Evolutionary conservation across 257 asterid species (phyloP).

Genomic region (Lantana camara): DNA sequence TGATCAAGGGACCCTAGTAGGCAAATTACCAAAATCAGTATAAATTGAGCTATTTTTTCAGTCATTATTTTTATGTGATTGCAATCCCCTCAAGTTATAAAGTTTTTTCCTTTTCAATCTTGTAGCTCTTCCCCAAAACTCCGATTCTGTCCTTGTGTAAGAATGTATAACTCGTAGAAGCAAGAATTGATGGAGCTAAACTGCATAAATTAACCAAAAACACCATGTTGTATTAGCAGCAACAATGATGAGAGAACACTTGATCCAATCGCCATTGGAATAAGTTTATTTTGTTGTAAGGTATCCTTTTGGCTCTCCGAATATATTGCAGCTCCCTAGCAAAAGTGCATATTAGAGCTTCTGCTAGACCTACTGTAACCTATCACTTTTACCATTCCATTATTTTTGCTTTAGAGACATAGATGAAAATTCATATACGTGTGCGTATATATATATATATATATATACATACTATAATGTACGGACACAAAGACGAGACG

Average conservation of each 20-base stretch:
- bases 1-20: conserved; percentile 22
- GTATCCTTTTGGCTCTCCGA: neutral
- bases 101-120: too few relatives aligned
- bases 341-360: conserved; percentile 34
- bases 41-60: too few relatives aligned
- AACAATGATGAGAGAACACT: conserved; percentile 33
- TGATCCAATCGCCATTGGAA: conserved; percentile 16
- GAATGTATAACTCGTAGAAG: too few relatives aligned
- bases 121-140: too few relatives aligned
- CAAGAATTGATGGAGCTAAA: neutral
- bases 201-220: conserved; percentile 36
- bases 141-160: too few relatives aligned
- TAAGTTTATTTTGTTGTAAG: conserved; percentile 9
- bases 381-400: conserved; percentile 21
- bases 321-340: conserved; percentile 25
- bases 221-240: conserved; percentile 25
- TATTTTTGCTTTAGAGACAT: conserved; percentile 17
- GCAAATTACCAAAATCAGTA: too few relatives aligned
- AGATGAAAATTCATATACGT: neutral
- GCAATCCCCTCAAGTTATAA: too few relatives aligned
- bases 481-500: too few relatives aligned
- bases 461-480: too few relatives aligned
- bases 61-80: too few relatives aligned
- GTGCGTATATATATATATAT: too few relatives aligned
- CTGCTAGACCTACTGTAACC: conserved; percentile 31